Evolutionary conservation across 768 basidiomycete species (phyloP).

Genomic region (Suillus plorans): DNA sequence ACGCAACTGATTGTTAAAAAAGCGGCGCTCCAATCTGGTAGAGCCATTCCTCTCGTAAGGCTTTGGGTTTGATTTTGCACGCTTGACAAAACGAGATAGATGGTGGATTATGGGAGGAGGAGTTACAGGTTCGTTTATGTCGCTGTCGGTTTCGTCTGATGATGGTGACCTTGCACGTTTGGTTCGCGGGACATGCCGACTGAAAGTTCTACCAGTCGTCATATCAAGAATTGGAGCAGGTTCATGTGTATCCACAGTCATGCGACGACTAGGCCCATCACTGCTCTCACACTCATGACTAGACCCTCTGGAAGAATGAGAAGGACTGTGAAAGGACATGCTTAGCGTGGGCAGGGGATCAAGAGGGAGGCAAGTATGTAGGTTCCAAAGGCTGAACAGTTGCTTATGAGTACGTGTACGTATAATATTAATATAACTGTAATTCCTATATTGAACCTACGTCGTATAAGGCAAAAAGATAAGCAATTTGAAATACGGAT

Average conservation of each 20-base stretch:
- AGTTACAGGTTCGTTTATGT: neutral
- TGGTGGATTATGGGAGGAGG: neutral
- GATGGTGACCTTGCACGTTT: neutral
- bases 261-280: neutral
- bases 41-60: neutral
- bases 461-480: neutral
- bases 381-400: too few relatives aligned
- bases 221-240: neutral
- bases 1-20: neutral
- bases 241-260: neutral
- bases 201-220: neutral
- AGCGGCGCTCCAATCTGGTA: neutral
- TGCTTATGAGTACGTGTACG: neutral
- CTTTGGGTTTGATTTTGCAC: neutral
- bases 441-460: neutral
- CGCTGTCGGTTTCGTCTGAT: neutral
- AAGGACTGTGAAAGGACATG: neutral
- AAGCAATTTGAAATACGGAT: too few relatives aligned
- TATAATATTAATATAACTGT: too few relatives aligned
- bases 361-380: neutral
- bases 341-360: neutral
- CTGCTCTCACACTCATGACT: neutral
- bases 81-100: neutral
- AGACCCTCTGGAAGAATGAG: neutral
- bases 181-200: neutral